Percentiles rank a stretch among this genome's conserved stretches.
phyloP scores from a whole-genome alignment of 768 basidiomycete genomes.

The Suillus subalutaceus region DNA sequence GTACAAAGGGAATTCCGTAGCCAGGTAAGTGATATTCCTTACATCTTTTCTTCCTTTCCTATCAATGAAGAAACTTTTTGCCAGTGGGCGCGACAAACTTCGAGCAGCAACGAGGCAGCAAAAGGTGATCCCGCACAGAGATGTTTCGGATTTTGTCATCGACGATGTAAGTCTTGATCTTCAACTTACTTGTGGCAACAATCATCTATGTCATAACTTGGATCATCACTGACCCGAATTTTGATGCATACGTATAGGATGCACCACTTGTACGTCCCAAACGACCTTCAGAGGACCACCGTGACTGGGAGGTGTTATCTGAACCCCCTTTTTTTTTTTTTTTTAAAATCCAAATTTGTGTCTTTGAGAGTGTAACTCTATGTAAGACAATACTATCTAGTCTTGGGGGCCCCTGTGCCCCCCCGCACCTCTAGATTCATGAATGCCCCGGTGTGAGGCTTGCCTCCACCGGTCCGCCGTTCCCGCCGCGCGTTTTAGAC shows the following conservation, averaged over 20 bases:
- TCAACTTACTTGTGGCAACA: neutral
- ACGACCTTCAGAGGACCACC: constrained; percentile 5
- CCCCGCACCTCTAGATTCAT: too few species aligned
- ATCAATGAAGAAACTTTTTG: constrained; percentile 67
- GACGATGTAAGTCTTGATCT: constrained; percentile 29
- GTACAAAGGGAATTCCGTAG: too few species aligned
- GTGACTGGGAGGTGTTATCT: constrained; percentile 7
- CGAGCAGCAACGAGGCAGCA: constrained; percentile 41
- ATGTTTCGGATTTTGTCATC: constrained; percentile 26
- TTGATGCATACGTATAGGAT: neutral
- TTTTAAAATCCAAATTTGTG: too few species aligned
- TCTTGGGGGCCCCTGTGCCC: too few species aligned
- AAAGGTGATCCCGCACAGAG: constrained; percentile 30
- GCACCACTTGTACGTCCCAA: neutral
- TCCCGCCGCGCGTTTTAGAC: too few species aligned
- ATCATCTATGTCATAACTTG: neutral
- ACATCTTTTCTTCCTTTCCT: too few species aligned
- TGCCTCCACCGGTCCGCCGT: too few species aligned
- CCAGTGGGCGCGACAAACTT: constrained; percentile 53
- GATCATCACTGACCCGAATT: neutral
- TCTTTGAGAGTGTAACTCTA: too few species aligned
- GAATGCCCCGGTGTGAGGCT: too few species aligned
- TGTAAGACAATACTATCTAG: too few species aligned
- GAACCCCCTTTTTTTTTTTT: too few species aligned
- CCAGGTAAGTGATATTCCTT: too few species aligned